Conservation (phyloP, 352 stramenopile genomes). For the Phytophthora macrochlamydospora region DNA sequence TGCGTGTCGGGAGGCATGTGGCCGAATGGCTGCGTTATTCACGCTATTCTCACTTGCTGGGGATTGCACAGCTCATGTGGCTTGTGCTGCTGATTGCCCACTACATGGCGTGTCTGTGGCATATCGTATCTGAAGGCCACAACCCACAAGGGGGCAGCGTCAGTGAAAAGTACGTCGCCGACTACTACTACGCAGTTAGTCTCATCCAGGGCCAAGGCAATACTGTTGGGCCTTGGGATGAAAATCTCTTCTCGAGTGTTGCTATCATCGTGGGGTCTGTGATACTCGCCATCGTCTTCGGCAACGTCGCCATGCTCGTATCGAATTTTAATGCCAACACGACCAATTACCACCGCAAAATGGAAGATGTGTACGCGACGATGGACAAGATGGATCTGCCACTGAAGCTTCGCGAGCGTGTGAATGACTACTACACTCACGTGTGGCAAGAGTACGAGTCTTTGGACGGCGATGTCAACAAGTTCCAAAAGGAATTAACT, state of each 20-base stretch:
- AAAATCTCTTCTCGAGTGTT: conserved; percentile 43
- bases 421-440: conserved; percentile 55
- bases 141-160: neutral
- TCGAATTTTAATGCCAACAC: conserved; percentile 54
- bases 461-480: conserved; percentile 37
- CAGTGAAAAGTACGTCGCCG: conserved; percentile 36
- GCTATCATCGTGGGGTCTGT: conserved; percentile 51
- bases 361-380: conserved; percentile 57
- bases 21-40: conserved; percentile 36
- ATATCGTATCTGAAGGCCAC: conserved; percentile 18
- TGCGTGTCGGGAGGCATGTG: conserved; percentile 27
- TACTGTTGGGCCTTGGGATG: neutral
- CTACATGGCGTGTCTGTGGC: conserved; percentile 54
- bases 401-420: conserved; percentile 32
- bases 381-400: conserved; percentile 58
- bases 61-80: conserved; percentile 37
- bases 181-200: conserved; percentile 37
- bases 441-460: conserved; percentile 52
- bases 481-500: conserved; percentile 45
- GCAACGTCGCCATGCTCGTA: conserved; percentile 59
- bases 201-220: conserved; percentile 61
- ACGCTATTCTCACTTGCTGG: conserved; percentile 34
- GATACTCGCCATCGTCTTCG: conserved; percentile 60
- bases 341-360: conserved; percentile 64
- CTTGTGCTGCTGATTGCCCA: conserved; percentile 46